Conservation (phyloP, 495 filamentous ascomycete genomes). For the Xylaria longipes region DNA sequence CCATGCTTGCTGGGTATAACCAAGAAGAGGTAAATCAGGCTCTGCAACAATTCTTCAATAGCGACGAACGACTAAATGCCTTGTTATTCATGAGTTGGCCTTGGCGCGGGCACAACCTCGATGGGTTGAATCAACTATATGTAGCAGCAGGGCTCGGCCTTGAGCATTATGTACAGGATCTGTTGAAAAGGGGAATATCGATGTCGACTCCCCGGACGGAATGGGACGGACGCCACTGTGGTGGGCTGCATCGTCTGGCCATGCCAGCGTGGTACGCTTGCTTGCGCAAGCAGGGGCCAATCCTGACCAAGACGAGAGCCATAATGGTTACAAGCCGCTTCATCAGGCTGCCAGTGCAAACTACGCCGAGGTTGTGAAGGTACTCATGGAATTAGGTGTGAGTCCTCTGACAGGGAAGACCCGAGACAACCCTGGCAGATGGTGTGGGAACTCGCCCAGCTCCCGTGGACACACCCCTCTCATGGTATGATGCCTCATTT, state of each 20-base stretch:
- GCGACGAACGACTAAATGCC: not conserved
- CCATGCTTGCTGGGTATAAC: constrained; percentile 8
- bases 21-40: constrained; percentile 15
- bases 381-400: constrained; percentile 39
- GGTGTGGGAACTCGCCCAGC: constrained; percentile 12
- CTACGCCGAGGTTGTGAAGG: constrained; percentile 29
- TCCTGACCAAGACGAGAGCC: constrained; percentile 24
- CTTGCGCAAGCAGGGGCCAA: constrained; percentile 32
- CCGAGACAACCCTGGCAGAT: constrained; percentile 24
- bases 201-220: constrained; percentile 24
- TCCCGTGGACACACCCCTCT: constrained; percentile 27
- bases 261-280: constrained; percentile 28
- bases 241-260: constrained; percentile 33
- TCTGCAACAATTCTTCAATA: not conserved
- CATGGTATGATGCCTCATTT: constrained; percentile 1
- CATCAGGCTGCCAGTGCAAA: constrained; percentile 33
- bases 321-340: constrained; percentile 34
- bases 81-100: constrained; percentile 1
- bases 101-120: not conserved
- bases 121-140: constrained; percentile 8
- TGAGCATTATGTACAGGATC: constrained; percentile 6
- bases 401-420: constrained; percentile 40
- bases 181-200: constrained; percentile 19
- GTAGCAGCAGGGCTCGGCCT: constrained; percentile 18
- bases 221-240: constrained; percentile 32